Percentiles rank a stretch among this genome's conserved stretches.
Evolutionary conservation across 1,139 yeast species (phyloP).

Genomic region (Geotrichum bryndzae): DNA sequence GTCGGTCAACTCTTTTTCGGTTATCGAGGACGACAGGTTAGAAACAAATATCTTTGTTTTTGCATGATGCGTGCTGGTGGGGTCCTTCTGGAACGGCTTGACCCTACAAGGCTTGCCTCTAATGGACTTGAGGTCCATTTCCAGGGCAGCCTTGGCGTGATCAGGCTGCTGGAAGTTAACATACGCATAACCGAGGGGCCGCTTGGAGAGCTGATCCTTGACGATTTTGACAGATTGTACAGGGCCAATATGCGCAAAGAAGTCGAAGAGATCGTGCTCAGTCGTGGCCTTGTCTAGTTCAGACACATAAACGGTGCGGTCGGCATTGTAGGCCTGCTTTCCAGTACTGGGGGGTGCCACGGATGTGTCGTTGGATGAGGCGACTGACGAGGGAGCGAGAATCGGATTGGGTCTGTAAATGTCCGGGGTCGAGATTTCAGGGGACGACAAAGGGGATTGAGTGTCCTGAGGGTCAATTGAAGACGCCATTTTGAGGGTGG

Average conservation of each 20-base stretch:
- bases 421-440: constrained; percentile 5
- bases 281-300: constrained; percentile 13
- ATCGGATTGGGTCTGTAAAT: neutral
- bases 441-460: constrained; percentile 5
- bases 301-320: constrained; percentile 8
- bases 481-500: constrained; percentile 2
- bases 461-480: constrained; percentile 2
- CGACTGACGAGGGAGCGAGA: neutral
- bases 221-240: constrained; percentile 85
- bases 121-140: constrained; percentile 64
- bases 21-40: constrained; percentile 77
- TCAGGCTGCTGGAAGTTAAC: constrained; percentile 74
- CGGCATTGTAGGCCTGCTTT: constrained; percentile 2
- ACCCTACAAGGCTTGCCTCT: constrained; percentile 87
- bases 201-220: constrained; percentile 82
- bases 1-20: constrained; percentile 72
- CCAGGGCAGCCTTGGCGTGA: constrained; percentile 74
- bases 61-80: constrained; percentile 43
- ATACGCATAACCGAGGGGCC: constrained; percentile 87
- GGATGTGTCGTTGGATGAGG: neutral
- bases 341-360: constrained; percentile 1
- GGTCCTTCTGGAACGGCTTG: constrained; percentile 93
- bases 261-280: constrained; percentile 43
- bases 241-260: constrained; percentile 75
- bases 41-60: constrained; percentile 72